These are phyloP conservation scores for Vitis rupestris DNA, from an alignment of 164 flowering plant species.

Conservation along the genomic window DNA sequence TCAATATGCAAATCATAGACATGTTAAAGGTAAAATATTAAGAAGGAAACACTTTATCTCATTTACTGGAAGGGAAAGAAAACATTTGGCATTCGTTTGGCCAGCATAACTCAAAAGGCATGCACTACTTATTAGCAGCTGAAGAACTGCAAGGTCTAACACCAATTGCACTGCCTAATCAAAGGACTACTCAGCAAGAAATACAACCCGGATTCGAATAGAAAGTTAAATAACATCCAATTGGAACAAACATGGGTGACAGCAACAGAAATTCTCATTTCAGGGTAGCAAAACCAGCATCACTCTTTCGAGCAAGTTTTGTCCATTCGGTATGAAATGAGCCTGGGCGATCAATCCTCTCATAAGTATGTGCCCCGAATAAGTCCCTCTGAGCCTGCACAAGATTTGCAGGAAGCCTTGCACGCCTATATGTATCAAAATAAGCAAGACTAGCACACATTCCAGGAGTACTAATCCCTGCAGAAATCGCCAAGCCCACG, in stretches of 20 bases:
- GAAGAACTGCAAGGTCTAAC: conserved; percentile 6
- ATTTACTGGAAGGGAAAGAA: background rate
- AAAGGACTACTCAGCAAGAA: conserved; percentile 2
- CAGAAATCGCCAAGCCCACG: conserved; percentile 42
- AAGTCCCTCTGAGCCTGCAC: conserved; percentile 61
- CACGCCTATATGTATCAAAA: conserved; percentile 50
- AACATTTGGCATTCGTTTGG: background rate
- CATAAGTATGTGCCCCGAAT: conserved; percentile 57
- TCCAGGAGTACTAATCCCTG: conserved; percentile 52
- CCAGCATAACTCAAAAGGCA: conserved; percentile 15
- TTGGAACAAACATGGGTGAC: conserved; percentile 6
- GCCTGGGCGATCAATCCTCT: conserved; percentile 47
- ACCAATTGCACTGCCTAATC: conserved; percentile 15
- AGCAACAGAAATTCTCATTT: conserved; percentile 17
- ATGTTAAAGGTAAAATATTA: background rate
- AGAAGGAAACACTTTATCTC: background rate
- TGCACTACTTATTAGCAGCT: conserved; percentile 26
- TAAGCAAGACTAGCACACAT: conserved; percentile 55
- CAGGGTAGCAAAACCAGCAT: conserved; percentile 27
- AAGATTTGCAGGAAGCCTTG: conserved; percentile 49
- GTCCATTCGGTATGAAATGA: conserved; percentile 51
- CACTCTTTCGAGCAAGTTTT: conserved; percentile 38
- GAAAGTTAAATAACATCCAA: conserved; percentile 6
- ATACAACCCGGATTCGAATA: conserved; percentile 9
- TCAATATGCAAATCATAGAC: too few relatives aligned